Evolutionary conservation across 1,139 yeast species (phyloP), one percentile per base, ranked within the genome.

Genomic region (Oligophagozyma castellii): DNA sequence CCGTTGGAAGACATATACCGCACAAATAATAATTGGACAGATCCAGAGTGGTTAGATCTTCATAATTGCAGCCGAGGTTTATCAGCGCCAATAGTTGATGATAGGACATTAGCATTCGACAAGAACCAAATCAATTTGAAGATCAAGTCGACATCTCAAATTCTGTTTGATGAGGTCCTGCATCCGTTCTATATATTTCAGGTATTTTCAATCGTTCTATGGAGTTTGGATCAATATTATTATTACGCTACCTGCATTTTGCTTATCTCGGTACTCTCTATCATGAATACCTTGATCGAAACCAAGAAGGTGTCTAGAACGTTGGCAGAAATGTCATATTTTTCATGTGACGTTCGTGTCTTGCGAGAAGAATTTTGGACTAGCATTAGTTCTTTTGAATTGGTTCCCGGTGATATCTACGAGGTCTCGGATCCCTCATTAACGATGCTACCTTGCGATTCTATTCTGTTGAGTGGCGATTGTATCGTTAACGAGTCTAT

Each of bases 181-280:
- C 98, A 89, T 51, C 98, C 98, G 1, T 89, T 89, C 49, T 89
- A 92, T 50, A 67, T 92, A 23, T 89, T 89, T 52, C 98, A 92
- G 55, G 75, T 89, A 2, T 86, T 89, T 48, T 84, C 95, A 2
- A 78, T 89, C 33, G 59, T 84, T 21, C 61, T 89, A 26, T 89
- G 99, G 99, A 66, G 84, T 11, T 72, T 83, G 20, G 99, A 89
- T 51, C 76, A 80, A 43, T 89, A 92, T 53, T 80, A 74, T 51
- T 89, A 86, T 56, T 89, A 89, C 51, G 99, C 99, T 0, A 66
- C 73, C 18, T 92, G 98, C 55, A 89, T 89, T 36, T 78, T 92
- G 42, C 39, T 84, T 23, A 89, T 92, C 23, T 89, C 98, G 0
- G 51, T 83, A 28, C 58, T 79, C 4, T 80, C 95, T 2, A 76